Conservation (phyloP, 2,329 filamentous ascomycete genomes). For the Pseudogymnoascus pannorum region DNA sequence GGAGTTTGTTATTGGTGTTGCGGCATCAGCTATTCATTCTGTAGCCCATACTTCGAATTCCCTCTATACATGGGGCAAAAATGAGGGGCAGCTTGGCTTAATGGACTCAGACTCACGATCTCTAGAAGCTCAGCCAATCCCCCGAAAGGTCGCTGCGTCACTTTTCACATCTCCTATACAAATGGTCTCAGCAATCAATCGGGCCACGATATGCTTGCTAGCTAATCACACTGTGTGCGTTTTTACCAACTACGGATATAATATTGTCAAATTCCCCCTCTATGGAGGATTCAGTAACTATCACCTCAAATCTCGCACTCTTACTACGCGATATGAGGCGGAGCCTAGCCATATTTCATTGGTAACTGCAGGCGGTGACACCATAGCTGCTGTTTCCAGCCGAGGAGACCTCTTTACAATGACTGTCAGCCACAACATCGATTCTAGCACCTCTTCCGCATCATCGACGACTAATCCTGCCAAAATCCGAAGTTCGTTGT, state of each 20-base stretch:
- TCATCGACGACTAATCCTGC: constrained; percentile 82
- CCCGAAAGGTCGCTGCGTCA: constrained; percentile 81
- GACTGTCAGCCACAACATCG: constrained; percentile 61
- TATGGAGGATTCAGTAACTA: constrained; percentile 63
- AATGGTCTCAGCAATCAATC: constrained; percentile 81
- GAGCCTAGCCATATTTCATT: constrained; percentile 63
- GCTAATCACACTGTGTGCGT: constrained; percentile 86
- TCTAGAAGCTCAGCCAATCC: constrained; percentile 71
- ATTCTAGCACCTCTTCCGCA: constrained; percentile 50
- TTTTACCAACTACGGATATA: constrained; percentile 92
- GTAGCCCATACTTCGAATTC: constrained; percentile 76
- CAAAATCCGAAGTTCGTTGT: constrained; percentile 72
- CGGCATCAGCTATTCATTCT: constrained; percentile 86
- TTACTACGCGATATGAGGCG: constrained; percentile 58
- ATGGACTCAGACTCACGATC: constrained; percentile 94
- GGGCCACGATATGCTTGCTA: constrained; percentile 77
- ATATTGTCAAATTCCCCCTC: constrained; percentile 76
- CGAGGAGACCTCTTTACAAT: constrained; percentile 86
- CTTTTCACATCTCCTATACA: constrained; percentile 65
- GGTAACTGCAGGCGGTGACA: constrained; percentile 80
- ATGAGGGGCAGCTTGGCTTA: constrained; percentile 85
- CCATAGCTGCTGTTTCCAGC: constrained; percentile 78
- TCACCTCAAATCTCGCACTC: constrained; percentile 57
- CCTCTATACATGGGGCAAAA: constrained; percentile 91
- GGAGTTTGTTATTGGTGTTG: constrained; percentile 71